phyloP scores from a whole-genome alignment of 768 basidiomycete species.

The Termitomyces sp. region DNA sequence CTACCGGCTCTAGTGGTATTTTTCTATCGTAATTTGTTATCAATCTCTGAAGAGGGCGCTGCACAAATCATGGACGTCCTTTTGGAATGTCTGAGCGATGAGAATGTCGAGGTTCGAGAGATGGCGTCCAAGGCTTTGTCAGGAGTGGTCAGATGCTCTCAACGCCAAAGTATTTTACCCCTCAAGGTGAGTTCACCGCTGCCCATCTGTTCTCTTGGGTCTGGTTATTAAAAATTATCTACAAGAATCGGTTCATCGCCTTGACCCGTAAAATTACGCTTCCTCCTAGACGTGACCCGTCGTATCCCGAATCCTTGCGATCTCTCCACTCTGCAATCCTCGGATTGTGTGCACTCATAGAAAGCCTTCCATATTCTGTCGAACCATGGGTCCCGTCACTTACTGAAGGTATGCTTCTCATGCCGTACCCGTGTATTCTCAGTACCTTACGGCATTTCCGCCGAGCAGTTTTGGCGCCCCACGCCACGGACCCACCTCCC shows the following conservation, averaged over 20 bases:
- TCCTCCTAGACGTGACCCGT: slow-evolving; percentile 62
- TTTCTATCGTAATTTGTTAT: slow-evolving; percentile 84
- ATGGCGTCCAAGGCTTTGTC: slow-evolving; percentile 85
- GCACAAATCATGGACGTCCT: slow-evolving; percentile 77
- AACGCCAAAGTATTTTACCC: slow-evolving; percentile 77
- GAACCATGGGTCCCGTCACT: slow-evolving; percentile 86
- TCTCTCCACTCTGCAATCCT: slow-evolving; percentile 85
- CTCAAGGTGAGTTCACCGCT: slow-evolving; percentile 53
- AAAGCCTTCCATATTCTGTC: slow-evolving; percentile 92
- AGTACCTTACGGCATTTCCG: slow-evolving; percentile 8
- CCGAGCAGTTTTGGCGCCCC: slow-evolving; percentile 59
- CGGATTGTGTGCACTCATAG: slow-evolving; percentile 84
- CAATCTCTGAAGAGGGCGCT: slow-evolving; percentile 62
- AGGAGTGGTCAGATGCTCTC: slow-evolving; percentile 86
- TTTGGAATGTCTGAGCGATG: slow-evolving; percentile 78
- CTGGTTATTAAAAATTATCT: slow-evolving; percentile 8
- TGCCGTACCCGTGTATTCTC: not conserved
- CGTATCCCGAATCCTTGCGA: slow-evolving; percentile 68
- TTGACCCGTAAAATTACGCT: slow-evolving; percentile 56
- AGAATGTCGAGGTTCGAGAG: slow-evolving; percentile 90
- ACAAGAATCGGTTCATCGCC: slow-evolving; percentile 74
- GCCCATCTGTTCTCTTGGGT: slow-evolving; percentile 1
- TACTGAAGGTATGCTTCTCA: slow-evolving; percentile 53
- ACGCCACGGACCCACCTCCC: slow-evolving; percentile 82
- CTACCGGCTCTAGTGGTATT: slow-evolving; percentile 86